Evolutionary conservation across 345 rosid species (phyloP).

Genomic region (Eucalyptus melliodora): DNA sequence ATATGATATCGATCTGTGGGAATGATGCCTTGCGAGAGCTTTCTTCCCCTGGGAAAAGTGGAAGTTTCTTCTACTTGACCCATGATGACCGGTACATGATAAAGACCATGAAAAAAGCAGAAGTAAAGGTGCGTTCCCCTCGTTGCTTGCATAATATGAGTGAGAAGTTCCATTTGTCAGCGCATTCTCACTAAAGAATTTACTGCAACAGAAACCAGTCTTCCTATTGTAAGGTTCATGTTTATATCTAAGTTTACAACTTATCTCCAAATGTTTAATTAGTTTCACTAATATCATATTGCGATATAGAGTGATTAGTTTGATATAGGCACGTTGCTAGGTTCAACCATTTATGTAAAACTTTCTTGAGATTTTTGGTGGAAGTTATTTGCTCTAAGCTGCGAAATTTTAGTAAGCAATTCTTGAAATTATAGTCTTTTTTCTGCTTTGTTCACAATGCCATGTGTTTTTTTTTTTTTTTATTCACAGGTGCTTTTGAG

Average conservation of each 20-base stretch:
- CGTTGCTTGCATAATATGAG: background rate
- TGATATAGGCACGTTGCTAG: background rate
- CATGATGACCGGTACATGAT: conserved; percentile 95
- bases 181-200: background rate
- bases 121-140: conserved; percentile 56
- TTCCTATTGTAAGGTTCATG: background rate
- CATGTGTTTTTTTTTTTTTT: background rate
- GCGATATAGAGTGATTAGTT: background rate
- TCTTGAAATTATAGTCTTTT: background rate
- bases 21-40: conserved; percentile 95
- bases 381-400: background rate
- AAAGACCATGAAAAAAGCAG: conserved; percentile 94
- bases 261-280: background rate
- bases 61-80: conserved; percentile 90
- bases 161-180: background rate
- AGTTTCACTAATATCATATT: background rate
- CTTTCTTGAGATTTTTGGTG: background rate
- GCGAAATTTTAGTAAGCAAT: background rate
- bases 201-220: background rate
- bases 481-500: conserved; percentile 68
- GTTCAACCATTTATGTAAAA: background rate
- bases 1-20: conserved; percentile 93
- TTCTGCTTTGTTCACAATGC: background rate
- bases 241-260: background rate
- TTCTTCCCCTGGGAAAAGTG: conserved; percentile 98